Base-by-base conservation (phyloP, 202 grass and related monocot genomes). In the Carex sylvatica region DNA sequence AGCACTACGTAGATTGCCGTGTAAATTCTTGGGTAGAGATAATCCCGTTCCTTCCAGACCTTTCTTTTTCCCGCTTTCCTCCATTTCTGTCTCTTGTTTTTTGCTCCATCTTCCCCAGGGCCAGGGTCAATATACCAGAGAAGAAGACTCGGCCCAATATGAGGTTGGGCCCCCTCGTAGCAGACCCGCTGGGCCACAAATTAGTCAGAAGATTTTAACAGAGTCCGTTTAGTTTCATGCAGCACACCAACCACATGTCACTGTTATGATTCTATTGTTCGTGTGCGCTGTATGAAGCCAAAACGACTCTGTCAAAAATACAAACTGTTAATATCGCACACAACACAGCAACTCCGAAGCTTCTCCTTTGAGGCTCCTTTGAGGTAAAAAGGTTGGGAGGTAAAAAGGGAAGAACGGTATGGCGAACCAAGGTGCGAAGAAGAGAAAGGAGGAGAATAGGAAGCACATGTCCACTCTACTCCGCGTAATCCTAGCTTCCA, bases 381-480 rank as follows among this genome's bases (percentile, higher is more conserved):
- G n/a, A n/a, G n/a, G n/a, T n/a, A n/a, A n/a, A n/a, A n/a, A n/a
- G 51, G 54, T 18, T 18, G 54, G 10, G 9, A n/a, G 16, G 26
- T 18, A 6, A n/a, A 33, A 31, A 11, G 63, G 44, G 28, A 3
- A 55, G n/a, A 55, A 9, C 14, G 84, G 75, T 67, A 98, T 95
- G 96, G 96, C 89, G 86, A 98, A 99, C 65, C 96, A 99, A 83
- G 93, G 91, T 65, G 89, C 91, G 20, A 95, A 98, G 89, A 95
- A 95, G 91, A 79, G 90, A n/a, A 93, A 86, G 89, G 96, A 95
- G 72, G 91, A 89, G 91, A 98, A 95, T 84, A 98, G 75, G 91
- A 93, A 89, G 89, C 96, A 87, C 63, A 87, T 98, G 87, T 78
- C 87, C 4, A 87, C 90, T 26, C 89, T 95, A 81, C 83, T 88